phyloP scores from a whole-genome alignment of 1,284 basidiomycete species.

The Ganoderma meredithae region DNA sequence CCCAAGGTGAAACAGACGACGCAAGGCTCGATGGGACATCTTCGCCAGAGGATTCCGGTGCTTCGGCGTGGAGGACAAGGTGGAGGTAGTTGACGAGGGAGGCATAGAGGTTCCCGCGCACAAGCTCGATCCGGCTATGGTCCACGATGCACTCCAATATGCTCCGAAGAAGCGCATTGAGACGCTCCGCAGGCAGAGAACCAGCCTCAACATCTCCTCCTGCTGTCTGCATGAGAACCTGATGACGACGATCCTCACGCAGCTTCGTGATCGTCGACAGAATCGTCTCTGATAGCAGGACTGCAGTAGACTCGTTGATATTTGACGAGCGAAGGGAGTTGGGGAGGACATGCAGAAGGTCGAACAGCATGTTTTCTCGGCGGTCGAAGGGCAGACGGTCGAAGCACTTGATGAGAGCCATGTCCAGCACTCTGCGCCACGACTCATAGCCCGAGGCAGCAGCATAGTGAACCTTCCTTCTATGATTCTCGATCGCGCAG shows the following conservation, averaged over 20 bases:
- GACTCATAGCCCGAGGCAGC: slow-evolving; percentile 77
- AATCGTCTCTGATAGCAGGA: slow-evolving; percentile 84
- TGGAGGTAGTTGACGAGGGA: slow-evolving; percentile 90
- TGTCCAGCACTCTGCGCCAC: slow-evolving; percentile 86
- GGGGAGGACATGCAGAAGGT: slow-evolving; percentile 83
- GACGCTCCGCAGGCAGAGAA: slow-evolving; percentile 80
- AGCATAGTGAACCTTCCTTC: slow-evolving; percentile 80
- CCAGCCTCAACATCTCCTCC: slow-evolving; percentile 64
- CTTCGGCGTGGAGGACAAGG: slow-evolving; percentile 58
- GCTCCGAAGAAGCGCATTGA: slow-evolving; percentile 79
- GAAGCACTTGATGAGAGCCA: slow-evolving; percentile 86
- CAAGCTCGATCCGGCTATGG: slow-evolving; percentile 82
- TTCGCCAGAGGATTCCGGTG: slow-evolving; percentile 27
- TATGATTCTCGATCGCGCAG: slow-evolving; percentile 87
- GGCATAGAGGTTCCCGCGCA: slow-evolving; percentile 98
- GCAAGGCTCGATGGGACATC: slow-evolving; percentile 29
- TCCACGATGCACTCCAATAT: slow-evolving; percentile 82
- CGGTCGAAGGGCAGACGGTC: slow-evolving; percentile 79
- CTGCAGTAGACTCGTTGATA: slow-evolving; percentile 75
- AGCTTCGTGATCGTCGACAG: slow-evolving; percentile 87
- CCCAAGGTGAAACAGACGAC: slow-evolving; percentile 48
- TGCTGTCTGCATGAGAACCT: slow-evolving; percentile 68
- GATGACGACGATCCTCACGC: slow-evolving; percentile 76
- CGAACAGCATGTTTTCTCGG: slow-evolving; percentile 87
- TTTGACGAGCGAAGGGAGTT: slow-evolving; percentile 63